phyloP scores from a whole-genome alignment of 202 grass and related monocot genomes.

The Panicum virgatum region DNA sequence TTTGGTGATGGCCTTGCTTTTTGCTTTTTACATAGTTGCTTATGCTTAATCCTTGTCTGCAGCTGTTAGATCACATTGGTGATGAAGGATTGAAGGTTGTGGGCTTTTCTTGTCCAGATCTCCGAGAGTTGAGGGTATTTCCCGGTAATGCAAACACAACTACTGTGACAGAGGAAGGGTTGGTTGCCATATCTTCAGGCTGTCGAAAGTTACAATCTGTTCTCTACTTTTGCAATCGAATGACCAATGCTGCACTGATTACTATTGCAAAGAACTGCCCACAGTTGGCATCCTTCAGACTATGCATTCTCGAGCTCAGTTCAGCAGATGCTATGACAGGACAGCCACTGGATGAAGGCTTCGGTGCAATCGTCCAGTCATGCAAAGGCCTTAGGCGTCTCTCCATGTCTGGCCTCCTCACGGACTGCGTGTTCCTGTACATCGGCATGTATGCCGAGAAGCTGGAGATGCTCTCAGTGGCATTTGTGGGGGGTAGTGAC shows the following conservation, averaged over 20 bases:
- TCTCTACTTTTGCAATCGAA: conserved; percentile 50
- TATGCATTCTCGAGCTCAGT: conserved; percentile 30
- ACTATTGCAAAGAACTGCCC: conserved; percentile 55
- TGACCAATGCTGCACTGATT: conserved; percentile 58
- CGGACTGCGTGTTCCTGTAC: conserved; percentile 65
- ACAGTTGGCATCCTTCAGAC: conserved; percentile 48
- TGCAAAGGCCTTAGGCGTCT: conserved; percentile 58
- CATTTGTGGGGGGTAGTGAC: conserved; percentile 51
- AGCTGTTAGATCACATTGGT: conserved; percentile 58
- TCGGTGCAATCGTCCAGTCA: conserved; percentile 60
- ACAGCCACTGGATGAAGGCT: conserved; percentile 68
- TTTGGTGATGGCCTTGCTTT: neutral
- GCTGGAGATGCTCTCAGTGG: conserved; percentile 65
- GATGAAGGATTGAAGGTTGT: conserved; percentile 54
- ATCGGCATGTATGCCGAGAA: conserved; percentile 73
- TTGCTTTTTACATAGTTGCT: neutral
- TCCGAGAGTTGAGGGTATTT: conserved; percentile 55
- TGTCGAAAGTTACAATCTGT: conserved; percentile 48
- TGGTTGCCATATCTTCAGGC: conserved; percentile 49
- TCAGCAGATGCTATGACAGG: conserved; percentile 57
- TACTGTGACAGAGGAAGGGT: conserved; percentile 57
- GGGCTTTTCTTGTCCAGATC: conserved; percentile 41
- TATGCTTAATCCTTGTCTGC: conserved; percentile 29
- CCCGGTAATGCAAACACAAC: neutral
- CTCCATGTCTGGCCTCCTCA: conserved; percentile 56